These are phyloP conservation scores for Ustilago cynodontis DNA, from an alignment of 1,284 basidiomycete genomes.

Conservation along the genomic window DNA sequence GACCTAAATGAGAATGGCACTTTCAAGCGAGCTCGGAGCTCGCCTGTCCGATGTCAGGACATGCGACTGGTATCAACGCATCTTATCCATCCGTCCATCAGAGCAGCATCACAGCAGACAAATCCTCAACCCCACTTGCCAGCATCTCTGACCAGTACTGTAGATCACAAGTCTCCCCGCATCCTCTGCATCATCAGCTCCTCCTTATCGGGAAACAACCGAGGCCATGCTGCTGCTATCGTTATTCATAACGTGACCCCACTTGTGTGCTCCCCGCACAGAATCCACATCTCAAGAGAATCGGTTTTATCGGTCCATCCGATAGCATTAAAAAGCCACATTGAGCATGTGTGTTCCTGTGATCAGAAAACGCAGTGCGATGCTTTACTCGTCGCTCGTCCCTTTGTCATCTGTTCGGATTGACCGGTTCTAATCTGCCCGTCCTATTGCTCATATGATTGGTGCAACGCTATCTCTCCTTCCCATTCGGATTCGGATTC, in stretches of 20 bases:
- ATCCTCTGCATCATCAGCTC: neutral
- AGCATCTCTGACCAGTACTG: neutral
- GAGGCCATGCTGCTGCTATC: neutral
- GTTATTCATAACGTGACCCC: slow-evolving; percentile 17
- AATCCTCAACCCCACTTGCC: neutral
- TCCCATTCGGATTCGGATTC: neutral
- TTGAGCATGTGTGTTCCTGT: neutral
- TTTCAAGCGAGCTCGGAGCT: slow-evolving; percentile 10
- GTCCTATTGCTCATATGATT: neutral
- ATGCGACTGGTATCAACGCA: slow-evolving; percentile 1
- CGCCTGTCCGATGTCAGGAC: slow-evolving; percentile 8
- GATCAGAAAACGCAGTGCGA: too few species aligned
- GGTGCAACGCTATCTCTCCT: neutral
- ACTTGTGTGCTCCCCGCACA: neutral
- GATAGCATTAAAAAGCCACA: neutral
- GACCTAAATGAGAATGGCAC: neutral
- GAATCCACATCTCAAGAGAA: neutral
- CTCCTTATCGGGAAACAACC: neutral
- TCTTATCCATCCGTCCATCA: neutral
- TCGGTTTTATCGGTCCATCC: slow-evolving; percentile 25
- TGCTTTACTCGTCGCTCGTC: neutral
- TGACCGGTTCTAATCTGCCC: too few species aligned
- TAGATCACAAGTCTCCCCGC: neutral
- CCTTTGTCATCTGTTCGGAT: neutral
- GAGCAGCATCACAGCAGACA: too few species aligned